Base-by-base conservation (phyloP, 495 filamentous ascomycete species). In the Penicillium turbatum region DNA sequence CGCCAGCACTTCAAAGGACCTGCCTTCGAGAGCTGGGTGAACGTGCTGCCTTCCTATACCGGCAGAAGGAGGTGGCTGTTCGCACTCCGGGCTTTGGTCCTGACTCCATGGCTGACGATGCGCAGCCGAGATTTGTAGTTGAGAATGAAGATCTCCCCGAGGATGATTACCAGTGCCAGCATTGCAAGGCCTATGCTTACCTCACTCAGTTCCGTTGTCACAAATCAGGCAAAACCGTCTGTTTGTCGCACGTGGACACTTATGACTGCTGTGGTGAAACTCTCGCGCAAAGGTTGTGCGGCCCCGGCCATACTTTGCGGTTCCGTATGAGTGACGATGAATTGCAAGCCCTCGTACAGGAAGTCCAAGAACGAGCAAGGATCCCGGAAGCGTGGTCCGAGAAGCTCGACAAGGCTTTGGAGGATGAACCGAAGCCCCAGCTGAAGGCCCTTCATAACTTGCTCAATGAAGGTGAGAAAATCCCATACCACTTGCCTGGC, bases 401-500 rank as follows among this genome's bases (percentile, higher is more conserved):
- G 39, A 97, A 97, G 71, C 83, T 95, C 55, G 83, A 92, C 62
- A 90, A 84, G 58, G 76, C 86, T 15, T 78, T 97, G 53, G 86
- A 90, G 52, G 87, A 95, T 55, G 87, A 86, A 56, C 81, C 87
- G 15, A 88, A 80, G 46, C 95, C 95, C 48, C 82, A 89, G 51
- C 78, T 99, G 36, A 97, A 96, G 74, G 75, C 84, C 61, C 78
- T 97, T 59, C 87, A 90, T 58, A 82, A 81, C 48, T 81, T 99
- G 47, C 77, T 97, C 26, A 86, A 80, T 70, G 93, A 99, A 80
- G 93, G 95, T 72, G 93, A 99, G 73, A 90, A 89, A 76, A 97
- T 97, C 67, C 90, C 92, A 53, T 96, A 89, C 78, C 89, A 92
- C 57, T 79, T 99, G 54, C 83, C 87, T 57, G 89, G 90, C 56